phyloP scores from a whole-genome alignment of 805 yeast genomes.

The Ogataea degrootiae region DNA sequence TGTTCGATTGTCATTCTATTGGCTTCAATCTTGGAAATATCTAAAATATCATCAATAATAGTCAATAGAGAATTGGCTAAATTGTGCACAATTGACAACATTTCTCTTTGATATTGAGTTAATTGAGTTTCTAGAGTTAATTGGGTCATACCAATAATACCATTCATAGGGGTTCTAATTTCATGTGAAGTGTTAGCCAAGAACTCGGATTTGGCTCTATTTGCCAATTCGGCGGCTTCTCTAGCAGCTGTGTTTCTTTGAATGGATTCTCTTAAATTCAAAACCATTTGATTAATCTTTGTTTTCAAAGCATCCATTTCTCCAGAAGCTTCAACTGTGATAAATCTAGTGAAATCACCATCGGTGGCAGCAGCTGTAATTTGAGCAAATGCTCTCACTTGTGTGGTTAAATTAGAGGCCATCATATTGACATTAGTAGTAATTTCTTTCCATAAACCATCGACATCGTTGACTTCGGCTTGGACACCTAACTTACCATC shows the following conservation, averaged over 20 bases:
- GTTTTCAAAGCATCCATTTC: conserved; percentile 76
- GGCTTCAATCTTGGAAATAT: conserved; percentile 90
- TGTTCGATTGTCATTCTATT: conserved; percentile 91
- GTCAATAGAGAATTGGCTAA: conserved; percentile 81
- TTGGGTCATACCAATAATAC: conserved; percentile 91
- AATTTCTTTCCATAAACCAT: conserved; percentile 88
- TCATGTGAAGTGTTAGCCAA: conserved; percentile 87
- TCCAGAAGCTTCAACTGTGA: conserved; percentile 88
- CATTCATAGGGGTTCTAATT: conserved; percentile 88
- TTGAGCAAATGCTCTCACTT: conserved; percentile 89
- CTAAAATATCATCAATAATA: conserved; percentile 84
- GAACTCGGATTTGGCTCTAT: conserved; percentile 84
- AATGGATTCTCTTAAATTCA: conserved; percentile 80
- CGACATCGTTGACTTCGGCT: conserved; percentile 86
- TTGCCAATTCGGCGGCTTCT: conserved; percentile 90
- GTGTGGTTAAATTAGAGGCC: conserved; percentile 92
- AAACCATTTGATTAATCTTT: conserved; percentile 75
- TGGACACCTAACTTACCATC: conserved; percentile 91
- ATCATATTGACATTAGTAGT: conserved; percentile 88
- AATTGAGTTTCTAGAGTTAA: conserved; percentile 81
- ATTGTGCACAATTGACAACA: conserved; percentile 85
- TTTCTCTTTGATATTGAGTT: conserved; percentile 87
- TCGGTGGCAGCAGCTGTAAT: conserved; percentile 93
- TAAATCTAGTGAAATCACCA: conserved; percentile 86
- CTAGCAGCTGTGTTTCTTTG: conserved; percentile 91